A percentile compares a stretch with the other conserved stretches of the same genome.
These are phyloP conservation scores for Plantago rigida DNA, from an alignment of 305 asterid genomes.

Conservation along the genomic window DNA sequence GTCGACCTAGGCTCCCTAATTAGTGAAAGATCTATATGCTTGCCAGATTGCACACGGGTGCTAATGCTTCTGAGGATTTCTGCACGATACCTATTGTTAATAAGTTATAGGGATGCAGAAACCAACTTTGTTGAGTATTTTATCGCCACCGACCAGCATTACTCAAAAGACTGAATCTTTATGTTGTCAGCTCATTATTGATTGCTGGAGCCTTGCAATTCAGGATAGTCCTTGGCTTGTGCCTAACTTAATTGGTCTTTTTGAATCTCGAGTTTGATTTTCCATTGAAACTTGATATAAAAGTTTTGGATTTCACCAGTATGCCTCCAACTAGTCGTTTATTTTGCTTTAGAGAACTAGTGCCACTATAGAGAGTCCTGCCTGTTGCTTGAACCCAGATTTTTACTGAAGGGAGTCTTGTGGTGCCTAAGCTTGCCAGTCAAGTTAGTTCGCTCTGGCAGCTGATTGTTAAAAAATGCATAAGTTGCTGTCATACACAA, in stretches of 20 bases:
- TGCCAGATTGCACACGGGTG: not conserved
- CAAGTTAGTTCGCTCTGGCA: not conserved
- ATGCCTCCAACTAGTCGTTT: too few species aligned
- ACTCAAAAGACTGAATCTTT: not conserved
- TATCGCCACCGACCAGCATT: conserved; percentile 5
- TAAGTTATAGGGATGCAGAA: not conserved
- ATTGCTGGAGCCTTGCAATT: conserved; percentile 11
- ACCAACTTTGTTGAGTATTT: not conserved
- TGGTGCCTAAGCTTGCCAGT: not conserved
- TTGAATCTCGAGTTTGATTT: not conserved
- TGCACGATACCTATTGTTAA: too few species aligned
- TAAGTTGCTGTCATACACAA: not conserved
- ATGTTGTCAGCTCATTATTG: not conserved
- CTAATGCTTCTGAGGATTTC: conserved; percentile 3
- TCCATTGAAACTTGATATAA: not conserved
- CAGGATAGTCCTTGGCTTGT: not conserved
- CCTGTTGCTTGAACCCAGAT: not conserved
- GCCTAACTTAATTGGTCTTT: not conserved
- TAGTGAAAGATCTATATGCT: not conserved
- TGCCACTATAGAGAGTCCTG: too few species aligned
- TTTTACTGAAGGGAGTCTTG: not conserved
- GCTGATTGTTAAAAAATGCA: not conserved
- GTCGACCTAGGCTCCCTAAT: not conserved
- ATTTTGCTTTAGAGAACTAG: not conserved
- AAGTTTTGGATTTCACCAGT: not conserved